Conservation (phyloP, 2,329 filamentous ascomycete genomes). For the Podosphaera fusca region DNA sequence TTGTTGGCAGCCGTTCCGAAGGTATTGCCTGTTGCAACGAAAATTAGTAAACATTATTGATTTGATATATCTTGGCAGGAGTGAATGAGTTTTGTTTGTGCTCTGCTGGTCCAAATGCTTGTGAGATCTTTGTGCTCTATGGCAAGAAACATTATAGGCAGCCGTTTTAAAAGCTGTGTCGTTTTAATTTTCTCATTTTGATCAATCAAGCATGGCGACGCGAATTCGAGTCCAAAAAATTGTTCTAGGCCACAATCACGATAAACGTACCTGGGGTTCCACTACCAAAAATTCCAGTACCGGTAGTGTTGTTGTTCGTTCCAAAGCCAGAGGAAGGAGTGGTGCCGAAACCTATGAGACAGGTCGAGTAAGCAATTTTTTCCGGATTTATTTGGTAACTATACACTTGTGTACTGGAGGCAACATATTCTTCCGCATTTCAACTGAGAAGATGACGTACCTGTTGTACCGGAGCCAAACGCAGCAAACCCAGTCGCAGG, state of each 20-base stretch:
- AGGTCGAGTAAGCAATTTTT: constrained; percentile 16
- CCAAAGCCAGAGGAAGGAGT: constrained; percentile 20
- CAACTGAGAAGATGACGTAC: constrained; percentile 12
- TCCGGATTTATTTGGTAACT: constrained; percentile 6
- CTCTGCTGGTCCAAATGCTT: neutral
- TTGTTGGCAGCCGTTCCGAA: constrained; percentile 23
- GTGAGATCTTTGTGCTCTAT: neutral
- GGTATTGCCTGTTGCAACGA: constrained; percentile 10
- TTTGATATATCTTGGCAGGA: neutral
- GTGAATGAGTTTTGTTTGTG: neutral
- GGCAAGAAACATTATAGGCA: neutral
- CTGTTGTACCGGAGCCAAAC: constrained; percentile 26
- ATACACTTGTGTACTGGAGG: neutral
- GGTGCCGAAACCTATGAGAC: constrained; percentile 21
- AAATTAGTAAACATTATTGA: constrained; percentile 1
- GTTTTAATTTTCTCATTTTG: neutral
- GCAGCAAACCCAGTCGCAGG: constrained; percentile 13
- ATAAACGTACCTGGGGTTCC: constrained; percentile 17
- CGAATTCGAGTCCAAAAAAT: constrained; percentile 7
- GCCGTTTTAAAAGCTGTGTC: neutral
- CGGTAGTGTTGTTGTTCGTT: constrained; percentile 14
- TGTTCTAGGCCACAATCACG: constrained; percentile 15
- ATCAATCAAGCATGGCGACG: constrained; percentile 2
- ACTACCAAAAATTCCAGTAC: constrained; percentile 20
- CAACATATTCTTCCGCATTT: neutral